Evolutionary conservation across 768 basidiomycete genomes (phyloP).

Genomic region (Boletus rufocinnamomeus): DNA sequence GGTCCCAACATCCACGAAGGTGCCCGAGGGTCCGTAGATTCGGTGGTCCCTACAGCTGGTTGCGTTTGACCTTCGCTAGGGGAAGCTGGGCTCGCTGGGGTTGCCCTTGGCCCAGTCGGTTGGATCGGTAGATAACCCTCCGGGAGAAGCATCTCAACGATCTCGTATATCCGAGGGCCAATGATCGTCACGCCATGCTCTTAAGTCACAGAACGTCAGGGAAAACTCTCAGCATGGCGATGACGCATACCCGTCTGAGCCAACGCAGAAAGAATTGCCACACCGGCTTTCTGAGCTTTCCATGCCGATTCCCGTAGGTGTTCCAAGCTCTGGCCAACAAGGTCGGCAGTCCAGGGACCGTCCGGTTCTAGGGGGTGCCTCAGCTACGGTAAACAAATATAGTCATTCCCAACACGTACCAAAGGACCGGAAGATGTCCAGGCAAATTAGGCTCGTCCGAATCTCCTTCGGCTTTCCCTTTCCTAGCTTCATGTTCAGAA

Average conservation of each 20-base stretch:
- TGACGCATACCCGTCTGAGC: slow-evolving; percentile 19
- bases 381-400: background rate
- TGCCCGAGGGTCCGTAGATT: background rate
- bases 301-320: slow-evolving; percentile 5
- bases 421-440: slow-evolving; percentile 26
- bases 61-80: background rate
- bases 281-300: slow-evolving; percentile 27
- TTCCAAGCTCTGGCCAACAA: slow-evolving; percentile 15
- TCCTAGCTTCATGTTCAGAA: slow-evolving; percentile 19
- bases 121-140: slow-evolving; percentile 8
- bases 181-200: slow-evolving; percentile 21
- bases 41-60: background rate
- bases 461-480: slow-evolving; percentile 17
- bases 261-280: slow-evolving; percentile 26
- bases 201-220: background rate
- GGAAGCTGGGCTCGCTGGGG: background rate
- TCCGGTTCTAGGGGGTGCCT: slow-evolving; percentile 9
- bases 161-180: slow-evolving; percentile 5
- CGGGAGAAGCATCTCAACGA: slow-evolving; percentile 23
- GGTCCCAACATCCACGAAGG: slow-evolving; percentile 29
- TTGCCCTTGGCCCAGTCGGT: background rate
- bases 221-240: background rate
- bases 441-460: slow-evolving; percentile 25
- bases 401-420: slow-evolving; percentile 7
- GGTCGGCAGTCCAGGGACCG: slow-evolving; percentile 14